Evolutionary conservation across 1,284 basidiomycete genomes (phyloP), one percentile per base, ranked within the genome.

Genomic region (Boletellus deceptivus): DNA sequence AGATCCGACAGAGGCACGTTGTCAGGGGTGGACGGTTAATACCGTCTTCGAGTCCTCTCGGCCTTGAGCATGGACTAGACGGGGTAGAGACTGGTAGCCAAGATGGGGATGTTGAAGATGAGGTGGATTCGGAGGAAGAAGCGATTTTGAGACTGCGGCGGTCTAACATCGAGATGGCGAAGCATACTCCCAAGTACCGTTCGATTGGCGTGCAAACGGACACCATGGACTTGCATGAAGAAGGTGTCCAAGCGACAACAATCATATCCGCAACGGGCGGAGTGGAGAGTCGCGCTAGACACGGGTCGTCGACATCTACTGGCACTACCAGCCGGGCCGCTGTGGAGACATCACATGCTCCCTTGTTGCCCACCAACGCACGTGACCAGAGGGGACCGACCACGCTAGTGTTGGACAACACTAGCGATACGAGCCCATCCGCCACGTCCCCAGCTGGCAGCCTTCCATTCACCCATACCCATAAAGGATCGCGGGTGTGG

Each of bases 81-180:
- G 71, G 70, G 53, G 70, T 72, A 33, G 88, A 89, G 56, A 82
- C 77, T 14, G 83, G 79, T 57, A 89, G 87, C 60, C 80, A 83
- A 55, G 90, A 92, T 63, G 90, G 85, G 1, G 89, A 93, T 60
- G 83, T 89, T 52, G 91, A 91, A 60, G 89, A 89, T 53, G 88
- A 91, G 52, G 82, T 81, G n/a, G 83, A 86, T 42, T 84, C 76
- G 31, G 75, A 71, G 48, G 74, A 72, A 44, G 75, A 70, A 38
- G 49, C 56, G 58, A 48, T 4, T 50, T 49, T 42, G 60, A 59
- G 48, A 54, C 59, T 57, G 55, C 60, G 57, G 65, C 49, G 38
- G 31, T 52, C 56, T 40, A 60, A 52, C 47, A 42, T 49, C 5
- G 48, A 35, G 20, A 52, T 49, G 31, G 27, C 13, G 25, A 56